Evolutionary conservation across 768 basidiomycete species (phyloP).

Genomic region (Steccherinum ochraceum): DNA sequence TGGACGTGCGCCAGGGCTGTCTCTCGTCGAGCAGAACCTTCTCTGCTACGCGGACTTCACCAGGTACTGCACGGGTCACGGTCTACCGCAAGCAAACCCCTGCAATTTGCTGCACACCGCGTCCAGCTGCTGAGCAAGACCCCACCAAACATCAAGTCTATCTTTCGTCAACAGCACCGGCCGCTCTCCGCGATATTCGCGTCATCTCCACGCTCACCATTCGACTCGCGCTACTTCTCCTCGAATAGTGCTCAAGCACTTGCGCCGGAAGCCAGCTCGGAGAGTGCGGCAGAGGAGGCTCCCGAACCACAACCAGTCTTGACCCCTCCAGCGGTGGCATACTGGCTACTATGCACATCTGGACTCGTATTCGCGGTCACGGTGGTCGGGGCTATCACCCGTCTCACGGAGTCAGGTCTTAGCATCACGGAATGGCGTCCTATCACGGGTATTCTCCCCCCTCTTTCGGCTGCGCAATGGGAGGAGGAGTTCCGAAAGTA

Average conservation of each 20-base stretch:
- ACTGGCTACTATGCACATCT: slow-evolving; percentile 84
- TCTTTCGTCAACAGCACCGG: too few relatives aligned
- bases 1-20: too few relatives aligned
- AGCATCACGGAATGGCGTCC: slow-evolving; percentile 99
- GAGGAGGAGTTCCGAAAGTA: slow-evolving; percentile 88
- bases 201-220: slow-evolving; percentile 10
- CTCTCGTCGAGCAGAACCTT: too few relatives aligned
- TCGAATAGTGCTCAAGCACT: slow-evolving; percentile 21
- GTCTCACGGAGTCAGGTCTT: slow-evolving; percentile 94
- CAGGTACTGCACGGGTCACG: too few relatives aligned
- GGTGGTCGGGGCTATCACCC: slow-evolving; percentile 93
- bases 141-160: too few relatives aligned
- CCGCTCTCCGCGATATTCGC: not conserved
- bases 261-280: slow-evolving; percentile 4
- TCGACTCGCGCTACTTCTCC: slow-evolving; percentile 35
- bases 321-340: slow-evolving; percentile 63
- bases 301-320: slow-evolving; percentile 36
- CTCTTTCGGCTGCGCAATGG: slow-evolving; percentile 74
- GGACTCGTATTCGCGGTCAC: slow-evolving; percentile 87
- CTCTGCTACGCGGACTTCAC: too few relatives aligned
- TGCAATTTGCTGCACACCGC: too few relatives aligned
- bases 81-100: too few relatives aligned
- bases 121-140: too few relatives aligned
- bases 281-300: slow-evolving; percentile 19
- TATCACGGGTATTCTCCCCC: slow-evolving; percentile 84